phyloP scores from a whole-genome alignment of 2,329 filamentous ascomycete genomes.

The Ophiosphaerella narmari region DNA sequence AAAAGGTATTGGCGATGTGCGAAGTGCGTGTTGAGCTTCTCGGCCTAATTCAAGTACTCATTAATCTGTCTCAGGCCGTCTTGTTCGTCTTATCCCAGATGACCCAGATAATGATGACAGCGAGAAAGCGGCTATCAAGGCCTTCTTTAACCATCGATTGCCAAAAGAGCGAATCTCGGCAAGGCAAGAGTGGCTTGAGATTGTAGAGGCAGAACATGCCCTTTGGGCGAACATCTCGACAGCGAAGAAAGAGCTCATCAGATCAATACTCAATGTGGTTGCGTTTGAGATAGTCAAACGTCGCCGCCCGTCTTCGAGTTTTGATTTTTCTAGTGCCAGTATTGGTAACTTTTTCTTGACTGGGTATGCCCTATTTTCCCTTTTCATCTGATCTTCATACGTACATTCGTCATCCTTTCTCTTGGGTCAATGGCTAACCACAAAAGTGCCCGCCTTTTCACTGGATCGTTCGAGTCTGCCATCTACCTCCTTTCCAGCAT shows the following conservation, averaged over 20 bases:
- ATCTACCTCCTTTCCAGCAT: slow-evolving; percentile 89
- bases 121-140: slow-evolving; percentile 72
- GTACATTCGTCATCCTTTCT: slow-evolving; percentile 44
- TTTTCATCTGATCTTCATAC: background rate
- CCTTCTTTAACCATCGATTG: slow-evolving; percentile 86
- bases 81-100: slow-evolving; percentile 87
- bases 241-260: slow-evolving; percentile 57
- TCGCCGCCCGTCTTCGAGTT: slow-evolving; percentile 51
- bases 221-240: slow-evolving; percentile 68
- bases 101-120: slow-evolving; percentile 54
- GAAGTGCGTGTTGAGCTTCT: slow-evolving; percentile 60
- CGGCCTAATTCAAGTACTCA: background rate
- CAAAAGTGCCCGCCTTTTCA: slow-evolving; percentile 79
- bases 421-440: slow-evolving; percentile 11
- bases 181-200: slow-evolving; percentile 80
- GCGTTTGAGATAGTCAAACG: slow-evolving; percentile 57
- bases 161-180: slow-evolving; percentile 65
- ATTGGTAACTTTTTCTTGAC: slow-evolving; percentile 59
- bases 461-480: slow-evolving; percentile 87
- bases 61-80: slow-evolving; percentile 64
- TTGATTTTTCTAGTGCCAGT: slow-evolving; percentile 56
- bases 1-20: slow-evolving; percentile 70
- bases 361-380: slow-evolving; percentile 43
- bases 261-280: slow-evolving; percentile 56
- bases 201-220: slow-evolving; percentile 79